Evolutionary conservation across 202 grass and related monocot genomes (phyloP), one percentile per base, ranked within the genome.

Genomic region (Saccharum hybrid): DNA sequence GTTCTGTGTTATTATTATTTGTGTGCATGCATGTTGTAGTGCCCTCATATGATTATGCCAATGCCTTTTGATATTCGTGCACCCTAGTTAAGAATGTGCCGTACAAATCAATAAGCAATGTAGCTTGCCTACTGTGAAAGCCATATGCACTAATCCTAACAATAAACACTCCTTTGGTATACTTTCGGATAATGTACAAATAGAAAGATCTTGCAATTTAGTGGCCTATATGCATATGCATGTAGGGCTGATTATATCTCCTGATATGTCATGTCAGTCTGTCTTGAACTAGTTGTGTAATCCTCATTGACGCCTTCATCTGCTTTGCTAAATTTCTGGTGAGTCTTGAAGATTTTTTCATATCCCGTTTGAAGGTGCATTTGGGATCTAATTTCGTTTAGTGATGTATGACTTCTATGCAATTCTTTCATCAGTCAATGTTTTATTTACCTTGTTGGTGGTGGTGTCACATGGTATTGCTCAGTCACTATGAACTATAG

Each of bases 61-160:
- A 62, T n/a, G 74, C 33, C 52, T 54, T 90, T 86, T 37, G 36
- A 70, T 75, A 79, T 83, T 54, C n/a, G 74, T 83, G 80, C 68
- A 56, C 62, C 19, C 39, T 79, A 56, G 80, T 80, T 14, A 69
- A 86, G 68, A 86, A 63, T 54, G 8, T 80, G 69, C 51, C 74
- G 59, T 86, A 72, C 57, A 90, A 83, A 83, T 90, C 68, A 83
- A 83, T 75, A 26, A 79, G 34, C 63, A 63, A 36, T 79, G 33
- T 52, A 68, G 84, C 10, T 0, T 83, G 84, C 34, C 51, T 79
- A 54, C 61, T 80, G 23, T 64, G 69, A 65, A 80, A 83, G 18
- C 39, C 68, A 57, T 70, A 76, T 71, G 71, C 5, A 80, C 41
- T 63, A 49, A 69, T 66, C 37, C 45, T 85, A 66, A 68, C 68